Conservation (phyloP, 2,329 filamentous ascomycete species). For the Bretziella fagacearum region DNA sequence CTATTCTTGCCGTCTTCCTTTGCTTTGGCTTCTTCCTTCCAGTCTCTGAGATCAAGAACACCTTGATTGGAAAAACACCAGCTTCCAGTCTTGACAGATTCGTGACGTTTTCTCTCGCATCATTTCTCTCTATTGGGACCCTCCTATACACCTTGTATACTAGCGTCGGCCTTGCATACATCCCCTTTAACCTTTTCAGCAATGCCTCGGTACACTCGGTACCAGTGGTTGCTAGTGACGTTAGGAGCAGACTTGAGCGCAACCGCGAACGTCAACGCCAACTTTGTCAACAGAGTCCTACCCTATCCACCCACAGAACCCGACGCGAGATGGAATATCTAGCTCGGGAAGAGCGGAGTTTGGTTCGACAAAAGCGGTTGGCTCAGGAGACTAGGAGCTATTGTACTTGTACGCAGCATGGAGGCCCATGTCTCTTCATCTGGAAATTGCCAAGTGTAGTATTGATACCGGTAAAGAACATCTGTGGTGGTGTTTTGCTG, state of each 20-base stretch:
- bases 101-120: background rate
- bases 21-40: conserved; percentile 89
- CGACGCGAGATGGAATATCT: conserved; percentile 75
- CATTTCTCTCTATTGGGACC: conserved; percentile 35
- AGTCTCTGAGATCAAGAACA: too few species aligned
- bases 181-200: conserved; percentile 74
- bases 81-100: too few species aligned
- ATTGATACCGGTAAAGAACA: conserved; percentile 73
- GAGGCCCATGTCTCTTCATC: conserved; percentile 48
- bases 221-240: conserved; percentile 61
- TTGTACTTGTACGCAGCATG: background rate
- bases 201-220: too few species aligned
- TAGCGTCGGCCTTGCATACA: conserved; percentile 67
- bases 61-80: too few species aligned
- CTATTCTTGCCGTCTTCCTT: conserved; percentile 68
- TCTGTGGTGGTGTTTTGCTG: conserved; percentile 67
- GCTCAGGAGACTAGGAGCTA: conserved; percentile 43
- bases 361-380: conserved; percentile 75
- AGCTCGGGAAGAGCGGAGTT: conserved; percentile 75
- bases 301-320: conserved; percentile 69
- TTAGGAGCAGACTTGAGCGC: conserved; percentile 61
- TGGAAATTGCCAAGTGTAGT: conserved; percentile 72
- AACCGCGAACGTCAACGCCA: conserved; percentile 88
- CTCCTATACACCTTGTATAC: conserved; percentile 81
- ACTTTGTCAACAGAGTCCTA: conserved; percentile 68